Percentiles rank a stretch among this genome's conserved stretches.
These are phyloP conservation scores for Pleurotus platypus DNA, from an alignment of 768 basidiomycete species.

Conservation along the genomic window DNA sequence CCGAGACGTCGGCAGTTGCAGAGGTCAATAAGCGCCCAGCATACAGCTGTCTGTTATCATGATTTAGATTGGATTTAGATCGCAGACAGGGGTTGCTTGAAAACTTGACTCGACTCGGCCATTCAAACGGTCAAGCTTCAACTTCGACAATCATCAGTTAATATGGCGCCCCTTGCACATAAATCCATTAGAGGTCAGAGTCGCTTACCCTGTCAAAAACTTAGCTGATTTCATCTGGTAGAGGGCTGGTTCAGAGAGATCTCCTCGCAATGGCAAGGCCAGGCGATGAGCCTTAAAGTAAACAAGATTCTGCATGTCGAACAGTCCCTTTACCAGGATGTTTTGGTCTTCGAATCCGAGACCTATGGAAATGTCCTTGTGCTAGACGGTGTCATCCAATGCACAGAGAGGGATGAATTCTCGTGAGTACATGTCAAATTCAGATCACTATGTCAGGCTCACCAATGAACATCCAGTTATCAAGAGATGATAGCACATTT, in stretches of 20 bases:
- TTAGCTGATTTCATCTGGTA: slow-evolving; percentile 7
- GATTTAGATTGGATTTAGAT: no score
- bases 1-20: background rate
- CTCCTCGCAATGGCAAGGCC: slow-evolving; percentile 68
- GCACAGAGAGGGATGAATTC: slow-evolving; percentile 98
- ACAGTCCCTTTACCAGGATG: slow-evolving; percentile 92
- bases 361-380: slow-evolving; percentile 97
- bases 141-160: background rate
- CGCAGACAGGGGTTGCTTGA: no score
- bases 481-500: slow-evolving; percentile 99
- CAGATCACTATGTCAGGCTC: background rate
- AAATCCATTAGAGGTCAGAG: slow-evolving; percentile 47
- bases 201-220: background rate
- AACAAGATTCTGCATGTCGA: slow-evolving; percentile 93
- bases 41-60: no score
- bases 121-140: no score
- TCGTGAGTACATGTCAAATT: slow-evolving; percentile 56
- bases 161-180: slow-evolving; percentile 55
- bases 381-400: slow-evolving; percentile 93
- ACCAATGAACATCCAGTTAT: slow-evolving; percentile 52
- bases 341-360: slow-evolving; percentile 94
- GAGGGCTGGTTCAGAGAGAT: slow-evolving; percentile 98
- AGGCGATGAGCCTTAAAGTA: slow-evolving; percentile 93
- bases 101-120: no score
- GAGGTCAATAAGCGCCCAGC: no score